A percentile compares a stretch with the other conserved stretches of the same genome.
These are phyloP conservation scores for Aurantiochytrium sp. DNA, from an alignment of 108 stramenopile genomes.

Conservation along the genomic window DNA sequence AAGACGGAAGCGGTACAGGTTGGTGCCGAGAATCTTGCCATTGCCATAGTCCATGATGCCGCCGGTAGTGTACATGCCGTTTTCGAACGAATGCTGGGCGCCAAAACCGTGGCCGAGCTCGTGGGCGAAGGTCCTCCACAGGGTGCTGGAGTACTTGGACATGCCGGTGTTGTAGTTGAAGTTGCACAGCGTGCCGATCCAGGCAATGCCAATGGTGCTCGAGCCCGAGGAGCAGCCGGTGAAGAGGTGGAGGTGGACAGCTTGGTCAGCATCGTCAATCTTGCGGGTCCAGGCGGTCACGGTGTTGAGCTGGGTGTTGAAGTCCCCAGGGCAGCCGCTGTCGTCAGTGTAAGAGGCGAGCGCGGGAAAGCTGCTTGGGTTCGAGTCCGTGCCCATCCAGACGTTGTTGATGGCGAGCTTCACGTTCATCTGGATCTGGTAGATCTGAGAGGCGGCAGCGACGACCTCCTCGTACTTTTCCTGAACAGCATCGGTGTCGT, in stretches of 20 bases:
- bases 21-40: background rate
- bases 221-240: background rate
- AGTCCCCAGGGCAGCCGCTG: background rate
- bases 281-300: background rate
- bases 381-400: background rate
- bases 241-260: background rate
- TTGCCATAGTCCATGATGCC: constrained; percentile 30
- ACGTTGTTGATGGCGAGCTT: background rate
- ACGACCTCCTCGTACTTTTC: background rate
- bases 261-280: background rate
- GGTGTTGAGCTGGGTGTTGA: background rate
- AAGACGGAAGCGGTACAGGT: background rate
- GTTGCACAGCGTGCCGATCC: background rate
- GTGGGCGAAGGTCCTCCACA: background rate
- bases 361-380: background rate
- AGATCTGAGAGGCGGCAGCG: background rate
- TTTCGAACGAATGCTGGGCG: background rate
- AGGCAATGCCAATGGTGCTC: background rate
- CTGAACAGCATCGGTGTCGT: background rate
- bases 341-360: background rate
- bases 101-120: constrained; percentile 8
- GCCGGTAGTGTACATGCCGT: background rate
- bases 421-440: constrained; percentile 2
- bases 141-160: background rate
- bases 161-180: background rate